Percentiles rank a stretch among this genome's conserved stretches.
These are phyloP conservation scores for Microascus cirrosus DNA, from an alignment of 2,329 filamentous ascomycete species.

Conservation along the genomic window DNA sequence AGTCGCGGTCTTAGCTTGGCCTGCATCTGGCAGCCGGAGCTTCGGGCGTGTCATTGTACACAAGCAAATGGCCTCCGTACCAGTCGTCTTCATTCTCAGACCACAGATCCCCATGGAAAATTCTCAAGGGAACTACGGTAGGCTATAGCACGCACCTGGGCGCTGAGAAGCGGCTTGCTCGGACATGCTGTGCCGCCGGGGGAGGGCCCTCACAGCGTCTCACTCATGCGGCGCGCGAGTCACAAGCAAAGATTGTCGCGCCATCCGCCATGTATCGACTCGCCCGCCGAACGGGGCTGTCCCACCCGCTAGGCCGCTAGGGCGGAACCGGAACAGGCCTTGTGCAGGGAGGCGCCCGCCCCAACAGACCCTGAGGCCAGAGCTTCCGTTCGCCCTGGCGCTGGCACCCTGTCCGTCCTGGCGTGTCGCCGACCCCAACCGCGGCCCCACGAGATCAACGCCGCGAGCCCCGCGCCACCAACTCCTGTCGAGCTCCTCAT, in stretches of 20 bases:
- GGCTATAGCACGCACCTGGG: neutral
- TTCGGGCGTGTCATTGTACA: neutral
- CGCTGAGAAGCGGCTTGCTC: neutral
- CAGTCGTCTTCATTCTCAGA: neutral
- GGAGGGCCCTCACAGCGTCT: neutral
- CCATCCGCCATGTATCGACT: neutral
- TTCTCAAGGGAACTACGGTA: neutral
- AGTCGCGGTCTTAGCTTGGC: no score
- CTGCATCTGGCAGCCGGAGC: no score
- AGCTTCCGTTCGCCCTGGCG: neutral
- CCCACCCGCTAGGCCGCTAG: neutral
- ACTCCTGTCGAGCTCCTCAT: neutral
- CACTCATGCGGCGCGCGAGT: neutral
- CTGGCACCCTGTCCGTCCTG: neutral
- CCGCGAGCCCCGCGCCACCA: neutral
- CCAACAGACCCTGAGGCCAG: neutral
- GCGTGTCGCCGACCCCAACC: neutral
- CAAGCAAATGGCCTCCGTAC: neutral
- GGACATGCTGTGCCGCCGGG: neutral
- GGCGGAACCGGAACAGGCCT: neutral
- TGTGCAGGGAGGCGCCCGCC: neutral
- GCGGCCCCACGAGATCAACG: neutral
- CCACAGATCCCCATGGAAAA: neutral
- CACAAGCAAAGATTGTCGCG: neutral
- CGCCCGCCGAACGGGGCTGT: neutral